Conservation (phyloP, 2,329 filamentous ascomycete species). For the Ascocoryne sarcoides region DNA sequence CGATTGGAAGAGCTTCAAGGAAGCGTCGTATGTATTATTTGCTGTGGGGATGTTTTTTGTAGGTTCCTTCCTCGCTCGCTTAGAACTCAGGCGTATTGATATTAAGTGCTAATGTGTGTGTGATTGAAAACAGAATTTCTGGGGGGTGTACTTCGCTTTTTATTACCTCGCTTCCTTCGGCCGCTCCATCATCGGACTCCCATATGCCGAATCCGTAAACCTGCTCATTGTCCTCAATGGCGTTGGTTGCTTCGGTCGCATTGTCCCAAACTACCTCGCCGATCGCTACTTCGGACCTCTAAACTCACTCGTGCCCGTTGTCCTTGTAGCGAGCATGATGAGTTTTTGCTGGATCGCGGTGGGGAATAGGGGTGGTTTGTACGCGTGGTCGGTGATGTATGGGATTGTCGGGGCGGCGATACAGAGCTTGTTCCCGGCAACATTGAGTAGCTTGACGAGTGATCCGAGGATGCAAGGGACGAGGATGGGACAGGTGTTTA, state of each 20-base stretch:
- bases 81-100: not conserved
- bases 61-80: conserved; percentile 6
- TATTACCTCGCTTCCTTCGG: conserved; percentile 31
- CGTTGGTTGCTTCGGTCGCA: conserved; percentile 39
- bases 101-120: too few relatives aligned
- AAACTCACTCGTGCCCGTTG: conserved; percentile 41
- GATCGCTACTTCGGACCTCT: conserved; percentile 42
- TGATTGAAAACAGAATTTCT: conserved; percentile 28
- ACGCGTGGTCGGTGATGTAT: conserved; percentile 42
- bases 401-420: conserved; percentile 42
- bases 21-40: conserved; percentile 37
- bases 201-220: conserved; percentile 37
- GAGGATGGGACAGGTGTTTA: conserved; percentile 48
- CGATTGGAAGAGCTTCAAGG: conserved; percentile 37
- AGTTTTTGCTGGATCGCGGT: conserved; percentile 44
- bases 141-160: conserved; percentile 37
- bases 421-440: conserved; percentile 44
- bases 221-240: conserved; percentile 46
- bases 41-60: conserved; percentile 33
- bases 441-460: conserved; percentile 39
- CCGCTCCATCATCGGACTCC: conserved; percentile 30
- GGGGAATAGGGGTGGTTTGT: conserved; percentile 33
- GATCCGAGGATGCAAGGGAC: conserved; percentile 44
- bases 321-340: conserved; percentile 26
- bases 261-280: conserved; percentile 39